Conservation (phyloP, 1,284 basidiomycete genomes). For the Cutaneotrichosporon cyanovorans region DNA sequence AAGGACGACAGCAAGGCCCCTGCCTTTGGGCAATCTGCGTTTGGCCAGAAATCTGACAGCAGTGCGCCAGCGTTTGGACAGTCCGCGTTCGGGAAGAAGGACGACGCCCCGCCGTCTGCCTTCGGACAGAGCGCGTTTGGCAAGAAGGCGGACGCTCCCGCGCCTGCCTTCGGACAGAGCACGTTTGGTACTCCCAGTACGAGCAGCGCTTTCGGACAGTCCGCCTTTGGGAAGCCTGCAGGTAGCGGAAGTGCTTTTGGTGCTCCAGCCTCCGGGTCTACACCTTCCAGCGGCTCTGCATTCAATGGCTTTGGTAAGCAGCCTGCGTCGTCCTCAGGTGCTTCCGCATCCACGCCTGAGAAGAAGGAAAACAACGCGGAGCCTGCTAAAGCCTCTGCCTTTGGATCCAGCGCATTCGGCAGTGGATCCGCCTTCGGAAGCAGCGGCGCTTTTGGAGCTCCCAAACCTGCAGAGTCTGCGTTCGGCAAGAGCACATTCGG, state of each 20-base stretch:
- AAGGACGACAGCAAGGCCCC: conserved; percentile 6
- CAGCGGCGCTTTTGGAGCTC: background rate
- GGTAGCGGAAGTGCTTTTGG: background rate
- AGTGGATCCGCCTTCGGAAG: conserved; percentile 8
- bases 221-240: too few relatives aligned
- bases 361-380: too few relatives aligned
- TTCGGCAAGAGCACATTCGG: conserved; percentile 16
- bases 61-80: conserved; percentile 1
- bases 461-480: background rate
- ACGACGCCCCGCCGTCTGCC: background rate
- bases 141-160: too few relatives aligned
- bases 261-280: background rate
- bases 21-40: conserved; percentile 16
- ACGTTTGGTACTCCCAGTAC: too few relatives aligned
- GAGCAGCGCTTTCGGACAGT: too few relatives aligned
- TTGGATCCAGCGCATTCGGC: conserved; percentile 6
- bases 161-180: too few relatives aligned
- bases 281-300: background rate
- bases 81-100: conserved; percentile 1
- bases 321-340: background rate
- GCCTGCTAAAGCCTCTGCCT: conserved; percentile 5
- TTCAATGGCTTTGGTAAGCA: background rate
- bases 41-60: background rate
- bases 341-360: background rate
- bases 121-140: too few relatives aligned